Conservation (phyloP, 371 early-diverging fungal genomes). For the Syncephalastrum sp. region DNA sequence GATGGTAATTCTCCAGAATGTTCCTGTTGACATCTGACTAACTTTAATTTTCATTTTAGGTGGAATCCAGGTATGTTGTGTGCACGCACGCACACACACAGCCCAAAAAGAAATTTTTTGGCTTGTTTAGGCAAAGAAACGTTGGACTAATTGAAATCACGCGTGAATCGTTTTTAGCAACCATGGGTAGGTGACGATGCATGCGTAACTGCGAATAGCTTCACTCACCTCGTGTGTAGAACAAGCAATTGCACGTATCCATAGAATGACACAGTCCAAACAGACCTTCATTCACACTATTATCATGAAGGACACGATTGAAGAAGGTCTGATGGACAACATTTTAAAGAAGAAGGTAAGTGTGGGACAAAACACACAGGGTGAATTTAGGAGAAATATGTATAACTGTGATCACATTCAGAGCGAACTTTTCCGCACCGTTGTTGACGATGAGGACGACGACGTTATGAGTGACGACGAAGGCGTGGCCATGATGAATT, state of each 20-base stretch:
- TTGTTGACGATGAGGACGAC: slow-evolving; percentile 4
- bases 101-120: background rate
- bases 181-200: slow-evolving; percentile 28
- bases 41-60: slow-evolving; percentile 9
- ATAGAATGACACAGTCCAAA: slow-evolving; percentile 43
- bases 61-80: slow-evolving; percentile 44
- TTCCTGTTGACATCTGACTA: slow-evolving; percentile 2
- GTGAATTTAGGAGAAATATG: background rate
- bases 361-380: background rate
- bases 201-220: background rate
- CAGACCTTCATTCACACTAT: slow-evolving; percentile 43
- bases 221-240: slow-evolving; percentile 12
- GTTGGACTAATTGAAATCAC: background rate
- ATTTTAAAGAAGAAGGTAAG: slow-evolving; percentile 38
- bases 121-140: too few species aligned
- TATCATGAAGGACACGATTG: slow-evolving; percentile 41
- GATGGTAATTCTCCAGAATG: slow-evolving; percentile 26
- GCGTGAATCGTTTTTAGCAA: slow-evolving; percentile 20
- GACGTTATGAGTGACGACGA: too few species aligned
- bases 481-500: too few species aligned
- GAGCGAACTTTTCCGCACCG: slow-evolving; percentile 2
- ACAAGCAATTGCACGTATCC: slow-evolving; percentile 46
- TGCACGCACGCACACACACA: background rate
- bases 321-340: slow-evolving; percentile 40
- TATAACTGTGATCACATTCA: background rate